Evolutionary conservation across 2,329 filamentous ascomycete genomes (phyloP).

Genomic region (Cucurbitaria berberidis): DNA sequence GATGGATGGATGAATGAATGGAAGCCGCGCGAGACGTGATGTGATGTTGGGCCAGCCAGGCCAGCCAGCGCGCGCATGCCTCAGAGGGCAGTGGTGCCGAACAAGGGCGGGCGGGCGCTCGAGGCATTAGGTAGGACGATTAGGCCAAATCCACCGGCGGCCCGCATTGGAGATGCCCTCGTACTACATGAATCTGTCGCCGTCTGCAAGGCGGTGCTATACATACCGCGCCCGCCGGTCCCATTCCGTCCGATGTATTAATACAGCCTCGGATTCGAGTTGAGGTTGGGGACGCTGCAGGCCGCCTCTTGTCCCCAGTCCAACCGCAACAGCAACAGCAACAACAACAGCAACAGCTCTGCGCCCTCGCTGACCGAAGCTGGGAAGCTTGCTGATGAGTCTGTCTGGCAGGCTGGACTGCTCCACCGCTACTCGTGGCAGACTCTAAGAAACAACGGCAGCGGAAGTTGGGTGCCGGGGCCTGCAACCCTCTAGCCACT

Average conservation of each 20-base stretch:
- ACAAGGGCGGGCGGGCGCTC: constrained; percentile 47
- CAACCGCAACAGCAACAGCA: too few species aligned
- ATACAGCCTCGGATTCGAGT: constrained; percentile 13
- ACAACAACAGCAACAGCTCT: too few species aligned
- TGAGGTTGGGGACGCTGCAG: not conserved
- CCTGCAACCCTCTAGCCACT: constrained; percentile 22
- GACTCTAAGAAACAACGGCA: constrained; percentile 37
- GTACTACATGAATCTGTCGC: constrained; percentile 38
- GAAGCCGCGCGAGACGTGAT: constrained; percentile 22
- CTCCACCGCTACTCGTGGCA: constrained; percentile 37
- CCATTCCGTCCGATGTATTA: constrained; percentile 32
- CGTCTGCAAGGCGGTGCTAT: constrained; percentile 41
- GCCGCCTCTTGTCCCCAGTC: too few species aligned
- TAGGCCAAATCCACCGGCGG: constrained; percentile 39
- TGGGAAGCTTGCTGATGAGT: constrained; percentile 33
- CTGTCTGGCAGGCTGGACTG: constrained; percentile 31
- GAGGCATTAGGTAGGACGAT: constrained; percentile 44
- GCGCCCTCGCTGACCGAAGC: constrained; percentile 35
- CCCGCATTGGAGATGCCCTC: constrained; percentile 40
- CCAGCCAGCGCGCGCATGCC: constrained; percentile 39
- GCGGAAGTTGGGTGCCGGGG: constrained; percentile 40
- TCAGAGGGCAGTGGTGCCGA: constrained; percentile 40
- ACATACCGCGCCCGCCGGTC: constrained; percentile 17
- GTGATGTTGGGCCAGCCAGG: constrained; percentile 43
- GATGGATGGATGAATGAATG: too few species aligned